Evolutionary conservation across 345 rosid genomes (phyloP), one percentile per base, ranked within the genome.

Genomic region (Xanthoceras sorbifolium): DNA sequence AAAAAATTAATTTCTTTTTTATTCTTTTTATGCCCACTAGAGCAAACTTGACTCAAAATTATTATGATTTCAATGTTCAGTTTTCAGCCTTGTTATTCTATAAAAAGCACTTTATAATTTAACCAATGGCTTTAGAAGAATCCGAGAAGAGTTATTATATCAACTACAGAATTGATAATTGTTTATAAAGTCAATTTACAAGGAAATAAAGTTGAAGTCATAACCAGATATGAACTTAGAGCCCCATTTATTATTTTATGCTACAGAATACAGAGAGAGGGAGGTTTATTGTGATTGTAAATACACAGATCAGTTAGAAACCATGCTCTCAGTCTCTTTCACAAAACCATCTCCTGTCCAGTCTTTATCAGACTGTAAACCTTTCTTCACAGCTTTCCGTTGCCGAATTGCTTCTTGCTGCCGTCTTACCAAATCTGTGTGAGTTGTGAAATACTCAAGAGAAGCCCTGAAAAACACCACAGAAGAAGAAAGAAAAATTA

Each of bases 261-360:
- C 25, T 38, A 64, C 78, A 59, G 31, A n/a, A 65, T 57, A 4
- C n/a, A 50, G 46, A 25, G 73, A 4, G 55, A 50, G 46, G n/a
- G 73, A 74, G 26, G 28, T 67, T 77, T 73, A 69, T 76, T 82
- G 70, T 11, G 46, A 31, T 59, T 57, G 20, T 68, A n/a, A 75
- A 54, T 70, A 6, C 62, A 22, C 0, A 22, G 26, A 55, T 84
- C 82, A 91, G 85, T 92, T 94, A 32, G 97, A 97, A 80, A 92
- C 97, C 98, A 97, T 94, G 89, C 97, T 97, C 78, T 94, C 97
- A 1, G 90, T 83, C 86, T 94, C 99, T 17, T 88, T 87, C 62
- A 94, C 98, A 59, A 97, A 97, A 67, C 99, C 97, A 81, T 97
- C 99, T 69, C 97, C 97, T 0, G 98, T 97, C 99, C 99, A 92